Base-by-base conservation (phyloP, 768 basidiomycete genomes). In the Grammothele lineata region DNA sequence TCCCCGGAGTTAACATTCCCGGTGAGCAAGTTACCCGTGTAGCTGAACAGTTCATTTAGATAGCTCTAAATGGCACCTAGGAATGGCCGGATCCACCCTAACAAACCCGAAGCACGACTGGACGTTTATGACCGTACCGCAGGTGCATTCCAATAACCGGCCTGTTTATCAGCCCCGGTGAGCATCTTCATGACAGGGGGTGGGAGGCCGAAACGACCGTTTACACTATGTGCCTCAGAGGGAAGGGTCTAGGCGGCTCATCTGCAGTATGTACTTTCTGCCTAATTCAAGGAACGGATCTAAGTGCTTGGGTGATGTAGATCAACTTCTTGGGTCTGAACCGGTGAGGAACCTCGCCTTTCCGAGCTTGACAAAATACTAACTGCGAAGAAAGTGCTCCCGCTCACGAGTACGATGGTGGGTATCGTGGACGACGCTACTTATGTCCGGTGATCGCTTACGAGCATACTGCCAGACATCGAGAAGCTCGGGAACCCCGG, bases 401-500 rank as follows among this genome's bases (percentile, higher is more conserved):
- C 17, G 43, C 48, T 5, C 43, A 22, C 11, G 48, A 50, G 36
- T 50, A 50, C 43, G 43, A 50, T 25, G 48, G 48, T 45, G 33
- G 34, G 48, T 50, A 17, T 5, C 15, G 10, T 36, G 8, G 3
- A 19, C 3, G 3, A 10, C 8, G 21, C 18, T 4, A n/a, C 11
- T 47, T 7, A 26, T 7, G 10, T 7, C 6, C 23, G 1, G 8
- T 30, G 27, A 30, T 7, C 14, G 7, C 27, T 30, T 30, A 14
- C 27, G 14, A 30, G 27, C 27, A 14, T 30, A 14, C 27, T n/a
- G 10, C 2, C 23, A 50, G 48, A 30, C 4, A 22, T 52, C 11
- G 62, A 62, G 24, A 44, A 42, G 9, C 44, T 63, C 0, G 63
- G 62, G 3, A 61, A 59, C 18, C 43, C 54, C 6, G 60, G 61